Evolutionary conservation across 129 eudicot genomes (phyloP), one percentile per base, ranked within the genome.

Genomic region (Saposhnikovia divaricata): DNA sequence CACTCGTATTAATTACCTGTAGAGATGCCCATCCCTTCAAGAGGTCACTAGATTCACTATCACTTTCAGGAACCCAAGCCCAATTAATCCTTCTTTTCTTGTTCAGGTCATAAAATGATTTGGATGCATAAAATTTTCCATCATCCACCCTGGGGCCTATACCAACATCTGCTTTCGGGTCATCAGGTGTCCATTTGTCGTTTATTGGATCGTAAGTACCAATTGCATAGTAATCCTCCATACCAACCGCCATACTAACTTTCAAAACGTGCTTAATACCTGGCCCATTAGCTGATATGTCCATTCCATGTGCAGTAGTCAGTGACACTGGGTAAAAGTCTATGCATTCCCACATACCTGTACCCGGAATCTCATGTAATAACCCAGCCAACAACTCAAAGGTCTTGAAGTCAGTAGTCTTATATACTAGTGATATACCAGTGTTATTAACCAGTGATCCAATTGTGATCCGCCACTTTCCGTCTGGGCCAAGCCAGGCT

Each of bases 311-410:
- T 46, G 73, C 46, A 74, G 78, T 79, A 0, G 82, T 82, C 16
- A 88, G 76, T 6, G 99, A 92, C 6, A 96, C 88, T 57, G 98
- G 99, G 83, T 82, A 96, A 68, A 96, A 92, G 84, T 96, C 99
- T 37, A 92, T 87, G 72, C 99, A 92, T 61, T 96, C 99, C 99
- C 99, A 96, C 98, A 96, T 92, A 25, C 99, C 99, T 57, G 97
- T 88, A 59, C 91, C 93, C 31, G 95, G 92, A 39, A 96, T 93
- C 4, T 74, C 87, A 27, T 95, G 96, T 82, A 95, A 15, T 23
- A 79, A 38, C 15, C 83, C 88, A n/a, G 87, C 91, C 85, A 88
- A 82, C 55, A 92, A 77, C 80, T 92, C 82, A 16, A 63, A 95
- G 79, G 83, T 90, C 3, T 69, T 85, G 43, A 95, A 95, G 79